These are phyloP conservation scores for Phytopythium oedochilum DNA, from an alignment of 352 stramenopile genomes.

Conservation along the genomic window DNA sequence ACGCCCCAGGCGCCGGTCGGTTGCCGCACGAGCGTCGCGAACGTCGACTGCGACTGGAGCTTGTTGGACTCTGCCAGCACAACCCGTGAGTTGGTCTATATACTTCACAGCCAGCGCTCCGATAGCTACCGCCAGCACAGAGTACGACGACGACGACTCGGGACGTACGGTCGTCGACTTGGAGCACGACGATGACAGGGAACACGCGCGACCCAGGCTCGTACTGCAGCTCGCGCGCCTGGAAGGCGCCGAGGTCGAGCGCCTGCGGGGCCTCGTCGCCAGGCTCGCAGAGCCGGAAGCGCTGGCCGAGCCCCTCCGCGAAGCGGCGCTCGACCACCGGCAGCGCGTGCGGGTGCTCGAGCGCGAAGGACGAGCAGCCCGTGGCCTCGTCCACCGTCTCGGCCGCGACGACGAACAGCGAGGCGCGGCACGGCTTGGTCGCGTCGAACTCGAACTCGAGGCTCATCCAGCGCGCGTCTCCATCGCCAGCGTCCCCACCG, in stretches of 20 bases:
- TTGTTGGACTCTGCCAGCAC: constrained; percentile 16
- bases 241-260: constrained; percentile 41
- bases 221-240: constrained; percentile 38
- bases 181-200: constrained; percentile 64
- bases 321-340: constrained; percentile 39
- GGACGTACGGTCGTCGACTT: constrained; percentile 43
- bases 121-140: too few relatives aligned
- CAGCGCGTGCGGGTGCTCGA: constrained; percentile 40
- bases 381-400: constrained; percentile 70
- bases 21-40: constrained; percentile 63
- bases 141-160: too few relatives aligned
- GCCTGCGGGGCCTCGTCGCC: constrained; percentile 28
- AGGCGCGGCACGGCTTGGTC: constrained; percentile 63
- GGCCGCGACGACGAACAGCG: constrained; percentile 52
- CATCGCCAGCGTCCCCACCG: constrained; percentile 10
- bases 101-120: too few relatives aligned
- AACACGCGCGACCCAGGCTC: constrained; percentile 36
- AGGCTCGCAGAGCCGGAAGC: constrained; percentile 24
- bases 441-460: constrained; percentile 80
- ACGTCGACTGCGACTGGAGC: constrained; percentile 76
- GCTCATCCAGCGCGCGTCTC: constrained; percentile 16
- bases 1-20: constrained; percentile 36
- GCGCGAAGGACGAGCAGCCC: constrained; percentile 50
- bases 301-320: constrained; percentile 41
- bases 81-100: too few relatives aligned